Evolutionary conservation across 2,329 filamentous ascomycete genomes (phyloP).

Genomic region (Botrytis medusae): DNA sequence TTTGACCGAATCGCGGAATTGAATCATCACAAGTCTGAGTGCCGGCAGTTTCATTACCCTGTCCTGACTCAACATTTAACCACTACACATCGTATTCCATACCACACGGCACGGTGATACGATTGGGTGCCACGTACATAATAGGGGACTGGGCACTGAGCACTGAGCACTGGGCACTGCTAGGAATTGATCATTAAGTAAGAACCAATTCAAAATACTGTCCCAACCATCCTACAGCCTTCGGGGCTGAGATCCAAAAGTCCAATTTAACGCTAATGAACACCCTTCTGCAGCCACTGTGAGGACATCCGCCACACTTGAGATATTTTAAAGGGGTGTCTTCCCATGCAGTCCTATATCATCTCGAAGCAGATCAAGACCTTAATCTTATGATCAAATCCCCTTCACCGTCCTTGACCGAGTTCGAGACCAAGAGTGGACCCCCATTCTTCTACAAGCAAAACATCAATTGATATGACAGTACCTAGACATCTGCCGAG

Average conservation of each 20-base stretch:
- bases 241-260: neutral
- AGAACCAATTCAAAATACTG: neutral
- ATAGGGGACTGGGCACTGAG: neutral
- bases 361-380: constrained; percentile 9
- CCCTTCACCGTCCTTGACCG: constrained; percentile 15
- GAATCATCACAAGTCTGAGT: neutral
- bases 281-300: constrained; percentile 1
- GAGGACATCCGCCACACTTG: constrained; percentile 1
- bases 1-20: neutral
- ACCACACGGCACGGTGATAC: neutral
- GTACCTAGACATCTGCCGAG: constrained; percentile 2
- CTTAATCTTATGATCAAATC: constrained; percentile 9
- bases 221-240: neutral
- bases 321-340: neutral
- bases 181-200: neutral
- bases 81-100: neutral
- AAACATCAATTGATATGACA: neutral
- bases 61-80: neutral
- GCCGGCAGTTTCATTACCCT: neutral
- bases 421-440: neutral
- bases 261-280: neutral
- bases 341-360: constrained; percentile 1
- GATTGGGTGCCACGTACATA: neutral
- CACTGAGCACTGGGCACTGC: neutral
- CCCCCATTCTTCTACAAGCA: neutral